Evolutionary conservation across 2,329 filamentous ascomycete species (phyloP).

Genomic region (Geoglossum cookeanum): DNA sequence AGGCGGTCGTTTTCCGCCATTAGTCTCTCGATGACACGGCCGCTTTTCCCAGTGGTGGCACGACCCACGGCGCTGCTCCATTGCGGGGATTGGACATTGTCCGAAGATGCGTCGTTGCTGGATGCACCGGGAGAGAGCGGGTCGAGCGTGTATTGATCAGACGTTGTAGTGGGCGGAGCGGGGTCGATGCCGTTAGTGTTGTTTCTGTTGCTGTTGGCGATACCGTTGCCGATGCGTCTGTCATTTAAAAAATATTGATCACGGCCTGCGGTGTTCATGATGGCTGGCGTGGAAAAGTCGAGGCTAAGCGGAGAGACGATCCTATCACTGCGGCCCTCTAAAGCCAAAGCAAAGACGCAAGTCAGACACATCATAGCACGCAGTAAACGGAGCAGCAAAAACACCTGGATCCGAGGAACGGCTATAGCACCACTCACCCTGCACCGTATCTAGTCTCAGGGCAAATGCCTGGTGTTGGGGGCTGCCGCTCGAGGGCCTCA

Average conservation of each 20-base stretch:
- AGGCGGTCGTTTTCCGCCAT: conserved; percentile 65
- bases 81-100: conserved; percentile 9
- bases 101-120: background rate
- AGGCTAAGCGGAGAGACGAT: background rate
- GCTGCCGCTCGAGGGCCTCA: background rate
- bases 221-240: background rate
- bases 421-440: background rate
- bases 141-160: background rate
- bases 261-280: background rate
- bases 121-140: background rate
- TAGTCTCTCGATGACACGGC: conserved; percentile 61
- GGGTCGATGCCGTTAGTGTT: background rate
- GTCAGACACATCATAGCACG: background rate
- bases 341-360: background rate
- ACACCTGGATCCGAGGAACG: background rate
- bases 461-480: background rate
- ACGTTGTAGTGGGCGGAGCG: background rate
- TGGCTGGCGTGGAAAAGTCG: background rate
- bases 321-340: background rate
- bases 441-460: background rate
- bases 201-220: background rate
- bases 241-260: background rate
- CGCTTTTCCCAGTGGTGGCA: conserved; percentile 53
- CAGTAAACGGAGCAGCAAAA: background rate
- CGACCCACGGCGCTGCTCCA: conserved; percentile 53